Evolutionary conservation across 257 asterid genomes (phyloP), one percentile per base, ranked within the genome.

Genomic region (Gardenia jasminoides): DNA sequence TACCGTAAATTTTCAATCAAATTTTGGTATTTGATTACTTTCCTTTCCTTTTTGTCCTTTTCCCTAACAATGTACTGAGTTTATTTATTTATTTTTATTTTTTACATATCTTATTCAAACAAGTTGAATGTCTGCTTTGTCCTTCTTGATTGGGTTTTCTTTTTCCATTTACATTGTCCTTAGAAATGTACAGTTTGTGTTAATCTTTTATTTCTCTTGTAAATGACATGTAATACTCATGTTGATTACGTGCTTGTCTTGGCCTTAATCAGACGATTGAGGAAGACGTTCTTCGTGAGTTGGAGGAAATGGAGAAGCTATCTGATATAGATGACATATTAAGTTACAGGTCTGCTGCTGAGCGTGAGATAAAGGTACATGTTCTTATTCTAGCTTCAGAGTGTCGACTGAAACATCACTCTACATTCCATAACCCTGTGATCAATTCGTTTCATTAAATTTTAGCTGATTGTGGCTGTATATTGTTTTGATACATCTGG

Each of bases 231-330:
- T 81, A 11, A 64, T n/a, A 6, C 66, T 16, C 5, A 59, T 28
- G 19, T 72, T 12, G 5, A 43, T 41, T 36, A 67, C 48, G 24
- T 64, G 75, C 78, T 67, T 39, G 44, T 59, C 22, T 22, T 52
- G 28, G 22, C 44, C 28, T 31, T 20, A 59, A 79, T 80, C 86
- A 95, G 99, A 88, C 88, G 74, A 90, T 92, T 64, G 94, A 88
- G 78, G 92, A 81, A 76, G 86, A 87, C 86, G 90, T 92, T 68
- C 86, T 85, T 86, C 89, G 69, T 73, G 90, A 87, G 84, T 86
- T 95, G 87, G 98, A 93, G 91, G 90, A 90, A 87, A 87, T 93
- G 88, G 99, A 95, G 89, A 93, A 90, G 87, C 90, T 89, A 81
- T 88, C 89, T 81, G 97, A 95, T 66, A 83, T 95, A 75, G 92